Conservation (phyloP, 1,284 basidiomycete species). For the Fomes fomentarius region DNA sequence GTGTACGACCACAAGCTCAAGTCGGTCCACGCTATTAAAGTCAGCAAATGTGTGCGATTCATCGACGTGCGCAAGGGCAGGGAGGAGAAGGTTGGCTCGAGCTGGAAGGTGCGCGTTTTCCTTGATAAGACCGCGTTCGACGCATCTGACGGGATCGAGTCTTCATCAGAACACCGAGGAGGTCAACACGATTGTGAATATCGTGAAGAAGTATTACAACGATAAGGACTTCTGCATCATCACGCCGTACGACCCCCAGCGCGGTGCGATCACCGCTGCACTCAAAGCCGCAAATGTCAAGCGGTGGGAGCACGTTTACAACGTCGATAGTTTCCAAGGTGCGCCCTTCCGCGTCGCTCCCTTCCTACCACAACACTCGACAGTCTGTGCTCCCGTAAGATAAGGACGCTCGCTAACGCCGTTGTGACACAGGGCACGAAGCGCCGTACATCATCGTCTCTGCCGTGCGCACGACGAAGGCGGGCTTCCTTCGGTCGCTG, state of each 20-base stretch:
- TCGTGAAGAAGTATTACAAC: constrained; percentile 39
- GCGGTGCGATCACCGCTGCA: constrained; percentile 48
- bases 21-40: constrained; percentile 37
- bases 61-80: constrained; percentile 44
- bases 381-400: too few relatives aligned
- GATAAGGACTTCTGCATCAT: constrained; percentile 55
- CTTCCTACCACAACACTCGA: too few relatives aligned
- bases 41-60: constrained; percentile 35
- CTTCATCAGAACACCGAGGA: constrained; percentile 45
- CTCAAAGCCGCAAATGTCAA: constrained; percentile 47
- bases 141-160: background rate
- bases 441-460: constrained; percentile 62
- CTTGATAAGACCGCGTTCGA: background rate
- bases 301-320: constrained; percentile 58
- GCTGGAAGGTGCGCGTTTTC: constrained; percentile 43
- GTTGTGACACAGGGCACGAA: constrained; percentile 30
- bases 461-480: constrained; percentile 56
- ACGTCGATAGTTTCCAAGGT: constrained; percentile 72
- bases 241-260: constrained; percentile 73
- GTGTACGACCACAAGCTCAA: constrained; percentile 45
- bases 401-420: too few relatives aligned
- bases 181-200: constrained; percentile 39
- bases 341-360: constrained; percentile 16
- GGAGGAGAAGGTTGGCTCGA: constrained; percentile 41
- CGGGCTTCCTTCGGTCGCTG: constrained; percentile 61